Evolutionary conservation across 164 flowering plant genomes (phyloP), one percentile per base, ranked within the genome.

Genomic region (Berberis vulgaris): DNA sequence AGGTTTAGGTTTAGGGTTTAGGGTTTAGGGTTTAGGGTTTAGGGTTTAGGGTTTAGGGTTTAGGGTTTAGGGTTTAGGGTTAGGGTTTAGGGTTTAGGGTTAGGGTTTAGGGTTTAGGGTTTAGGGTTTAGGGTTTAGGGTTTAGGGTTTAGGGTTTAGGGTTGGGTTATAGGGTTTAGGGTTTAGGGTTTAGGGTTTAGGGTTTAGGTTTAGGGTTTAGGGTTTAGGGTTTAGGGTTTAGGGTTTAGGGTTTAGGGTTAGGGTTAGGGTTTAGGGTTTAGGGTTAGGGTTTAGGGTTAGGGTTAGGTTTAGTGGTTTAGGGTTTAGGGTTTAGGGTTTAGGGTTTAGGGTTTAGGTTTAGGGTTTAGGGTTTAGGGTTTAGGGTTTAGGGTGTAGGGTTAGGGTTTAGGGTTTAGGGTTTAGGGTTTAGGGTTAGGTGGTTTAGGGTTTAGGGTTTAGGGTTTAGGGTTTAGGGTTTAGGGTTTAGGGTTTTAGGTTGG

Each of bases 231-330:
- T 69, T 62, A 42, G 64, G 72, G 68, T 64, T n/a, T n/a, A n/a
- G n/a, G n/a, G n/a, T n/a, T n/a, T n/a, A n/a, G n/a, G n/a, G n/a
- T n/a, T n/a, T n/a, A n/a, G n/a, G n/a, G n/a, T n/a, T n/a, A n/a
- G n/a, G n/a, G n/a, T 64, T 70, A 64, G 69, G 73, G 73, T 59
- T 70, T 70, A 60, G 73, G 72, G 72, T 70, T 70, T 65, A 56
- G 69, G 73, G 59, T 70, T 65, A 49, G 65, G 73, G 57, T 69
- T 64, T 57, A 45, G 72, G 61, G 67, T 69, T 46, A 46, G 57
- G 57, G n/a, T 70, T 45, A 46, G 68, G 72, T 44, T 64, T 65
- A 59, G 42, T 68, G 73, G 63, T 69, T 65, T 59, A 41, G 68
- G 73, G 64, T 59, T 70, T 54, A 42, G 69, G 73, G 60, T 54